Evolutionary conservation across 192 early-diverging fungal genomes (phyloP).

Genomic region (Kickxella alabastrina): DNA sequence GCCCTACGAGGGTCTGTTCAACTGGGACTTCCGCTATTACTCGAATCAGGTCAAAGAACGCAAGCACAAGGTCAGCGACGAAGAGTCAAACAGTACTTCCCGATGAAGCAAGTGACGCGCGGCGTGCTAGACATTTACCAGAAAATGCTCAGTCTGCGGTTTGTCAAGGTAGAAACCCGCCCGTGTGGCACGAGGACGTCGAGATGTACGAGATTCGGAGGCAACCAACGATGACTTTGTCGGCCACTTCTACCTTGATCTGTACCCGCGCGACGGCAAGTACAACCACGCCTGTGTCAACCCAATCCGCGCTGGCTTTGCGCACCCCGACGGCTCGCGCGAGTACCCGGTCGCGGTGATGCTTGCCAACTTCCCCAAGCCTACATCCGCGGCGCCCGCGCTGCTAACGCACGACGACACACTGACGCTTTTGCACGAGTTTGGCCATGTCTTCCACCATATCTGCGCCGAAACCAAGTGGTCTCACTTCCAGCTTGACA

Average conservation of each 20-base stretch:
- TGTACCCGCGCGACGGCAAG: constrained; percentile 66
- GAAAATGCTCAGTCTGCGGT: constrained; percentile 62
- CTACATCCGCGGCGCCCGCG: constrained; percentile 61
- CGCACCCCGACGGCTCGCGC: constrained; percentile 49
- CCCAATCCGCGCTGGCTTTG: constrained; percentile 58
- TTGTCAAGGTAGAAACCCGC: constrained; percentile 58
- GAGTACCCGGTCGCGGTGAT: constrained; percentile 59
- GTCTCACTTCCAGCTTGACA: constrained; percentile 66
- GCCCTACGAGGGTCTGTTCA: constrained; percentile 57
- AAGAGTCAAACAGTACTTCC: constrained; percentile 73
- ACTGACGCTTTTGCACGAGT: constrained; percentile 74
- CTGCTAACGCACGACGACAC: constrained; percentile 78
- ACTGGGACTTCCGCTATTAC: constrained; percentile 77
- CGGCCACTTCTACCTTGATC: constrained; percentile 71
- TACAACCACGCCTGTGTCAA: constrained; percentile 71
- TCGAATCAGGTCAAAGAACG: constrained; percentile 64
- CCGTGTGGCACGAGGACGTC: constrained; percentile 76
- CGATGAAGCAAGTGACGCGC: constrained; percentile 58
- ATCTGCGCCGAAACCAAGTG: constrained; percentile 67
- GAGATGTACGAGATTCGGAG: constrained; percentile 71
- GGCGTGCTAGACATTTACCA: constrained; percentile 73
- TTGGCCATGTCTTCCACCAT: constrained; percentile 64
- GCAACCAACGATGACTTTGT: constrained; percentile 40
- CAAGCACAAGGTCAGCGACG: constrained; percentile 66
- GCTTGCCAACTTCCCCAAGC: constrained; percentile 62